Evolutionary conservation across 2,329 filamentous ascomycete species (phyloP).

Genomic region (Hypoxylon sp.): DNA sequence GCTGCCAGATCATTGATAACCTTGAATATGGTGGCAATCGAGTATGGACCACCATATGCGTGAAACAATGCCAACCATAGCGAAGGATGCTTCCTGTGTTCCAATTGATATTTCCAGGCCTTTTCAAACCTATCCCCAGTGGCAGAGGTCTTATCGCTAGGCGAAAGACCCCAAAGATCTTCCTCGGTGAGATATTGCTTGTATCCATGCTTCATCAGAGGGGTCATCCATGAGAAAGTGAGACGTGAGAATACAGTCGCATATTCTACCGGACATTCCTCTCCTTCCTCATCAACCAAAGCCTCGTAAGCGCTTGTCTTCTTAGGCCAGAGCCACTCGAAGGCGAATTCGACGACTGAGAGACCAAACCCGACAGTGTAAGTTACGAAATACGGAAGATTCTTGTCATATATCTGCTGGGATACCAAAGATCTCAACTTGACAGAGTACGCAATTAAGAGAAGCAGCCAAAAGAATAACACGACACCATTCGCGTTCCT

Average conservation of each 20-base stretch:
- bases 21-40: slow-evolving; percentile 88
- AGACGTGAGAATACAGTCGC: slow-evolving; percentile 93
- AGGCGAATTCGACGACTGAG: slow-evolving; percentile 76
- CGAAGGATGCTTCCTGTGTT: slow-evolving; percentile 77
- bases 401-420: slow-evolving; percentile 77
- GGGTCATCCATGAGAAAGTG: slow-evolving; percentile 99
- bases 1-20: slow-evolving; percentile 86
- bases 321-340: slow-evolving; percentile 93
- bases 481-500: slow-evolving; percentile 89
- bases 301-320: slow-evolving; percentile 73
- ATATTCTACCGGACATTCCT: slow-evolving; percentile 84
- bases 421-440: slow-evolving; percentile 90
- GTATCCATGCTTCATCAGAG: slow-evolving; percentile 96
- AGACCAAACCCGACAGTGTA: slow-evolving; percentile 81
- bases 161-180: slow-evolving; percentile 92
- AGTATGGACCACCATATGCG: slow-evolving; percentile 88
- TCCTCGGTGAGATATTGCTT: slow-evolving; percentile 92
- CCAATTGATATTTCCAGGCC: slow-evolving; percentile 83
- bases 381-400: slow-evolving; percentile 81
- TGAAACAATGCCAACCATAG: slow-evolving; percentile 89
- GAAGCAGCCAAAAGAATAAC: slow-evolving; percentile 92
- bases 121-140: slow-evolving; percentile 79
- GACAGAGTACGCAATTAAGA: slow-evolving; percentile 81
- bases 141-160: slow-evolving; percentile 81
- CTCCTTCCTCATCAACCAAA: slow-evolving; percentile 67